These are phyloP conservation scores for Phyllosticta citriasiana DNA, from an alignment of 2,329 filamentous ascomycete genomes.

Conservation along the genomic window DNA sequence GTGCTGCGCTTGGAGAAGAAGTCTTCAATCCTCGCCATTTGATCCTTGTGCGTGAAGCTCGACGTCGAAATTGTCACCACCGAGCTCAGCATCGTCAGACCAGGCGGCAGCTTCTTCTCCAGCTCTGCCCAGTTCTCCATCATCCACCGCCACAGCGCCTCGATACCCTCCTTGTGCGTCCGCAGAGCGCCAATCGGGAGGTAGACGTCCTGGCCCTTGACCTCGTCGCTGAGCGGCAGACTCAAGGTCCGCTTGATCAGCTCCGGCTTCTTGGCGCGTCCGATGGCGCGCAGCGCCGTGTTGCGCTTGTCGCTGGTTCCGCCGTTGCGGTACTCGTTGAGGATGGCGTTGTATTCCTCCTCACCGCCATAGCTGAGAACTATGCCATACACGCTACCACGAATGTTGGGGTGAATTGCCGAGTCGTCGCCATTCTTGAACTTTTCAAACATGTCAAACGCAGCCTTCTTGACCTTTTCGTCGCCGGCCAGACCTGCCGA, in stretches of 20 bases:
- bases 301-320: conserved; percentile 82
- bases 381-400: conserved; percentile 77
- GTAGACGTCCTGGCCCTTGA: conserved; percentile 93
- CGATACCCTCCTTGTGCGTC: conserved; percentile 65
- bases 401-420: conserved; percentile 86
- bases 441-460: conserved; percentile 82
- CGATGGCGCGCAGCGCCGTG: conserved; percentile 74
- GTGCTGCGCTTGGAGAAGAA: conserved; percentile 80
- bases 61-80: conserved; percentile 76
- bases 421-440: conserved; percentile 68
- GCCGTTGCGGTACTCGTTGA: conserved; percentile 65
- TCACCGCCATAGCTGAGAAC: conserved; percentile 74
- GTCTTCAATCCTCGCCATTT: conserved; percentile 62
- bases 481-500: conserved; percentile 74
- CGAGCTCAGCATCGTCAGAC: conserved; percentile 71
- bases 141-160: conserved; percentile 74
- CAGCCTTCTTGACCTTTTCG: conserved; percentile 63
- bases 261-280: conserved; percentile 64
- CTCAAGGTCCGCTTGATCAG: conserved; percentile 73
- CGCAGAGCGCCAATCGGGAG: conserved; percentile 74
- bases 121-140: conserved; percentile 82
- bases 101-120: conserved; percentile 72
- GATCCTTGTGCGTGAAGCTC: conserved; percentile 67
- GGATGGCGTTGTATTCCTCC: conserved; percentile 72
- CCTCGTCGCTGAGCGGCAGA: conserved; percentile 65